Evolutionary conservation across 257 asterid species (phyloP), one percentile per base, ranked within the genome.

Genomic region (Schizonepeta tenuifolia): DNA sequence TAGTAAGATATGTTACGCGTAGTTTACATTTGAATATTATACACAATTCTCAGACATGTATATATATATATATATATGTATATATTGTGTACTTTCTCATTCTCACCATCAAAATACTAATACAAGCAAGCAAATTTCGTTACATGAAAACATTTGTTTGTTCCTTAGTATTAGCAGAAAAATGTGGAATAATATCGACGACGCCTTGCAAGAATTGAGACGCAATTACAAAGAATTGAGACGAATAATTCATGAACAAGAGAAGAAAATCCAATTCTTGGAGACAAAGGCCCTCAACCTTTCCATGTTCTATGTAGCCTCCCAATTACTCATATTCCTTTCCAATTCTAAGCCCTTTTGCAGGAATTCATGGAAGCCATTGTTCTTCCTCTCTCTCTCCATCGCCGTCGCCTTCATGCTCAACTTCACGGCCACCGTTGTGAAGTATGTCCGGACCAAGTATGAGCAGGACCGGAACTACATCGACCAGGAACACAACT

Each of bases 241-340:
- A 4, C 9, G 7, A 11, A 77, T 77, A 4, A 77, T 70, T 11
- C 9, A 72, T 20, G 61, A 75, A n/a, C 74, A 64, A 53, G 75
- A 71, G 59, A 72, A 77, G 51, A 50, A 77, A 77, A 77, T 77
- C 53, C 78, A 77, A 57, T 72, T 66, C 41, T 69, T 64, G 33
- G 82, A 77, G 7, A 77, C 78, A 5, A 72, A 71, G 20, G 78
- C 75, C 10, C 53, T 67, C 7, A 36, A 64, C 50, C 73, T 71
- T 1, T 38, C 70, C 51, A 64, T 77, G 78, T 77, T 77, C 17
- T 77, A 77, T 12, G 70, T 77, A 13, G 75, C 63, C 6, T 72
- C 51, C 59, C 78, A 65, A 44, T 36, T 77, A 5, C 15, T 66
- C 8, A 67, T 77, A 11, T 71, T 72, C 71, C 54, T 77, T 8